Conservation (phyloP, 345 rosid genomes). For the Citrus glauca region DNA sequence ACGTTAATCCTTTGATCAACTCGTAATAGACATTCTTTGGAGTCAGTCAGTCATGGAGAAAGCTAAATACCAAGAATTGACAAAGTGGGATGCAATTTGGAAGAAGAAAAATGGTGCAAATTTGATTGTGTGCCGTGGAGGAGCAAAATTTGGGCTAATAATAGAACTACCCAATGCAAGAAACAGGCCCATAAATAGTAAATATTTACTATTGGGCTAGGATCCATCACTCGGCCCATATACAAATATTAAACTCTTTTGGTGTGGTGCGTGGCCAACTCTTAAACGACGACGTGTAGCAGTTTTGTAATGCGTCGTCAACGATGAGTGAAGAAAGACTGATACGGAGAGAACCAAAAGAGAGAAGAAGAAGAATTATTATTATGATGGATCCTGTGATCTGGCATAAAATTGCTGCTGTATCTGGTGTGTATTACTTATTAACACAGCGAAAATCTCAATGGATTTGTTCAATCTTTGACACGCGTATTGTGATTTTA, state of each 20-base stretch:
- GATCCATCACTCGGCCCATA: neutral
- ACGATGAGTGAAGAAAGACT: neutral
- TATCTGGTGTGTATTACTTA: conserved; percentile 45
- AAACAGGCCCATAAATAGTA: neutral
- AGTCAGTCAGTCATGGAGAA: too few species aligned
- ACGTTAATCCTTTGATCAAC: neutral
- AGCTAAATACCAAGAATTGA: too few species aligned
- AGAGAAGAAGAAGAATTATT: neutral
- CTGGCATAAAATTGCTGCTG: conserved; percentile 91
- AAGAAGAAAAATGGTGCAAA: too few species aligned
- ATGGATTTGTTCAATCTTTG: neutral
- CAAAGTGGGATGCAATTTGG: too few species aligned
- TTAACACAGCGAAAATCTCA: neutral
- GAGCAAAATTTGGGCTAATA: too few species aligned
- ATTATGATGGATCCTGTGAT: conserved; percentile 64
- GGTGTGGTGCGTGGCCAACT: neutral
- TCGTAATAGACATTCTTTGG: too few species aligned
- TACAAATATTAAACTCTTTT: neutral
- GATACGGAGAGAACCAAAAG: neutral
- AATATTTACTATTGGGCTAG: neutral
- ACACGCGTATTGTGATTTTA: neutral
- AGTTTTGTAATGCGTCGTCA: neutral
- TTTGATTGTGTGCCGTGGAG: too few species aligned
- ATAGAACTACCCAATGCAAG: neutral
- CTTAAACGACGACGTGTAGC: neutral